phyloP scores from a whole-genome alignment of 768 basidiomycete genomes.

The Calocybe indica region DNA sequence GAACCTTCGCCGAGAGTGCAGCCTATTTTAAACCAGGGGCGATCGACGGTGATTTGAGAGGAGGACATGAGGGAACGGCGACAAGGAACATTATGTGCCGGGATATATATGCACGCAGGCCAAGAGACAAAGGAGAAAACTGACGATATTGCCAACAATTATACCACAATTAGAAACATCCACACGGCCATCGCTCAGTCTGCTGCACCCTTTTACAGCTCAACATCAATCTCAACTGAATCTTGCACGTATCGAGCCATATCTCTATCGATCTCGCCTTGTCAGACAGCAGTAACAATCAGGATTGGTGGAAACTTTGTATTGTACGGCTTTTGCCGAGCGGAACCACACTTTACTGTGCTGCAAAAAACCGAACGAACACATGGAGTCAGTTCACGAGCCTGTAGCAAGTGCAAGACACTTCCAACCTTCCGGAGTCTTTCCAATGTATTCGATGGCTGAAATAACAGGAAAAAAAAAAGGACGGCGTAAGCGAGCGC shows the following conservation, averaged over 20 bases:
- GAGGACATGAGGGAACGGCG: constrained; percentile 7
- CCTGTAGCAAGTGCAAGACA: too few species aligned
- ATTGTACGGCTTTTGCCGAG: constrained; percentile 31
- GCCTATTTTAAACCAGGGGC: constrained; percentile 45
- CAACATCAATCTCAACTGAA: constrained; percentile 9
- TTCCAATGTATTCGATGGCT: constrained; percentile 95
- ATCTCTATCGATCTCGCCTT: constrained; percentile 19
- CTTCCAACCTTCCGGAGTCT: constrained; percentile 77
- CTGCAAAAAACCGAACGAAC: constrained; percentile 21
- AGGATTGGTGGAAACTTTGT: constrained; percentile 31
- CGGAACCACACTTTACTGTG: constrained; percentile 35
- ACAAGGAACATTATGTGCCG: not conserved
- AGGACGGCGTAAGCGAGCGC: constrained; percentile 9
- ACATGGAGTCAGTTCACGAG: not conserved
- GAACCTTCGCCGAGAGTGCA: constrained; percentile 63
- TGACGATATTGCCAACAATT: constrained; percentile 15
- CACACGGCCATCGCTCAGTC: constrained; percentile 2
- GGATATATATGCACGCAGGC: constrained; percentile 17
- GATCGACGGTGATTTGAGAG: constrained; percentile 30
- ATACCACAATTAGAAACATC: constrained; percentile 19
- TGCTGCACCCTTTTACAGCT: constrained; percentile 6
- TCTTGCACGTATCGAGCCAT: constrained; percentile 7
- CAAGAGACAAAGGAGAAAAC: constrained; percentile 13
- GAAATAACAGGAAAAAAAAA: constrained; percentile 9
- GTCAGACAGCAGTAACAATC: constrained; percentile 19